Conservation (phyloP, 1,139 yeast genomes). For the Lodderomyces elongisporus region DNA sequence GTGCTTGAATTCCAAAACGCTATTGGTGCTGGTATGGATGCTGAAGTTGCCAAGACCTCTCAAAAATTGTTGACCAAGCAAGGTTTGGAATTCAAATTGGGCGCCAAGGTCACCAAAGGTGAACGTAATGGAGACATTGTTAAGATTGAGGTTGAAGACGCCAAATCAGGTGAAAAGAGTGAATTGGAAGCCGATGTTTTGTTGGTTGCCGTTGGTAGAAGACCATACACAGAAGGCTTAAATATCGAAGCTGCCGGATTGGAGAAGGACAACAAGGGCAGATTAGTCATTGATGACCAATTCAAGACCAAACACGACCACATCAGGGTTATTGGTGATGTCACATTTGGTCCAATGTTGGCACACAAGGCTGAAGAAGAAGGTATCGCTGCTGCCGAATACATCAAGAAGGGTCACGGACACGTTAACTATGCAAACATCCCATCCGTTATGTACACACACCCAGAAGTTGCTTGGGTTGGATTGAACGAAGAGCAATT, state of each 20-base stretch:
- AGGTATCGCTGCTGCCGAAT: constrained; percentile 98
- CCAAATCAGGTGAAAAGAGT: constrained; percentile 79
- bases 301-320: constrained; percentile 89
- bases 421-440: constrained; percentile 97
- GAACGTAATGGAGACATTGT: constrained; percentile 85
- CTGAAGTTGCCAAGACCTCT: constrained; percentile 83
- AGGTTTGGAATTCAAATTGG: constrained; percentile 88
- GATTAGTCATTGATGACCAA: constrained; percentile 90
- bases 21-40: constrained; percentile 96
- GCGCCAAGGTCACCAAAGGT: constrained; percentile 87
- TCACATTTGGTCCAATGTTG: constrained; percentile 97
- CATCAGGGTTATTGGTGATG: constrained; percentile 97
- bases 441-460: constrained; percentile 98
- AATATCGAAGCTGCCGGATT: constrained; percentile 85
- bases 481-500: constrained; percentile 95
- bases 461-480: constrained; percentile 99
- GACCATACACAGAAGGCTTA: constrained; percentile 91
- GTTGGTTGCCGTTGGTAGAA: constrained; percentile 97
- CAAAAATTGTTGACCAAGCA: constrained; percentile 91
- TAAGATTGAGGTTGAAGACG: constrained; percentile 82
- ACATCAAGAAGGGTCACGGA: constrained; percentile 88
- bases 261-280: constrained; percentile 86
- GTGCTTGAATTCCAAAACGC: constrained; percentile 86
- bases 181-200: constrained; percentile 84
- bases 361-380: constrained; percentile 99